phyloP scores from a whole-genome alignment of 2,329 filamentous ascomycete species.

The Nothophoma quercina region DNA sequence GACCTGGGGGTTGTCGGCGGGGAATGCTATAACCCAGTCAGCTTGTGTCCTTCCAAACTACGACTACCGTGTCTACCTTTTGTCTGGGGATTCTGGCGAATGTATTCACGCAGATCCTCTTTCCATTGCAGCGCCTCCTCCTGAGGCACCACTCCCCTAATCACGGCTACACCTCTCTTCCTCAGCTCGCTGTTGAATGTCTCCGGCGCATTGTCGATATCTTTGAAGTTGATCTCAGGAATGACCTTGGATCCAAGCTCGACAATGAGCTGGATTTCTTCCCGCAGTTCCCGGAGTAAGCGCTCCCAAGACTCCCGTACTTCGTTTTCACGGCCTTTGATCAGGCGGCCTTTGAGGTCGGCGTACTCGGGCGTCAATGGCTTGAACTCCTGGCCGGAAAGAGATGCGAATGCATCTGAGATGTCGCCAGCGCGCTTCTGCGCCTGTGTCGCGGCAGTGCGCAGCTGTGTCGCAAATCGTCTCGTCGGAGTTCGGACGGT shows the following conservation, averaged over 20 bases:
- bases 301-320: conserved; percentile 57
- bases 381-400: conserved; percentile 56
- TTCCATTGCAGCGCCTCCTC: conserved; percentile 56
- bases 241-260: conserved; percentile 53
- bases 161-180: conserved; percentile 62
- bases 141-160: conserved; percentile 55
- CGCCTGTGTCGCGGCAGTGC: conserved; percentile 40
- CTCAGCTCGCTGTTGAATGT: conserved; percentile 65
- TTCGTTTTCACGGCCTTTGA: conserved; percentile 57
- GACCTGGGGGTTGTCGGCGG: conserved; percentile 58
- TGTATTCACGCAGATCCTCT: conserved; percentile 54
- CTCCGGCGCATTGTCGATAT: conserved; percentile 58
- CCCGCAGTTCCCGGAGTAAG: conserved; percentile 51
- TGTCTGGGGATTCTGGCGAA: conserved; percentile 56
- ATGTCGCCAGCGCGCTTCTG: conserved; percentile 59
- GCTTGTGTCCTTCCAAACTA: not conserved
- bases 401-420: conserved; percentile 59
- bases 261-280: conserved; percentile 56
- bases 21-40: conserved; percentile 51
- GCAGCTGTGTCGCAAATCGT: conserved; percentile 30
- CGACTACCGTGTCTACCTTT: conserved; percentile 36
- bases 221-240: conserved; percentile 57
- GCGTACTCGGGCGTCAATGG: conserved; percentile 57
- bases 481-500: conserved; percentile 33
- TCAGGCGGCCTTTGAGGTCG: conserved; percentile 54